Percentiles rank a stretch among this genome's conserved stretches.
Conservation (phyloP, 179 eudicot genomes). For the Carnegiea gigantea region DNA sequence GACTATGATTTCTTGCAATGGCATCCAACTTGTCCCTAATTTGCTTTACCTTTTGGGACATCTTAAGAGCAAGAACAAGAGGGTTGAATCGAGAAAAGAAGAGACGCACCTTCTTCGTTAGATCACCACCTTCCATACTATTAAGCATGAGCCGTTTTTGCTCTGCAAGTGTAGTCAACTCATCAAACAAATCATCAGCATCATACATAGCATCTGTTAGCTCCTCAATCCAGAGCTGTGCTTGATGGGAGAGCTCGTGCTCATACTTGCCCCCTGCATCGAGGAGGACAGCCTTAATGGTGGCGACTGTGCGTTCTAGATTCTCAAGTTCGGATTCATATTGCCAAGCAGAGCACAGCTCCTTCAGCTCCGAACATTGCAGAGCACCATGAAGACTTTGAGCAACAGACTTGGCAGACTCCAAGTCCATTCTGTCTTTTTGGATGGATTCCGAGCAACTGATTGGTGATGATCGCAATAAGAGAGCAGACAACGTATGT, state of each 20-base stretch:
- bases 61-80: neutral
- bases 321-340: neutral
- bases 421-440: neutral
- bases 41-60: constrained; percentile 22
- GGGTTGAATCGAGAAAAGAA: neutral
- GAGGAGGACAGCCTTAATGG: neutral
- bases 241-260: neutral
- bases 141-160: neutral
- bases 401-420: neutral
- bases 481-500: no score
- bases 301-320: neutral
- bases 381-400: neutral
- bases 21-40: constrained; percentile 29
- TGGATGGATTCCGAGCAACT: neutral
- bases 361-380: neutral
- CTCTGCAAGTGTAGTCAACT: neutral
- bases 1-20: constrained; percentile 14
- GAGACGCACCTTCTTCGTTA: neutral
- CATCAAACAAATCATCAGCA: neutral
- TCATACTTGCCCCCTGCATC: neutral
- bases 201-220: neutral
- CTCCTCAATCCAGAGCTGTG: neutral
- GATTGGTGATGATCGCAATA: neutral
- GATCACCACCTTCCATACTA: neutral
- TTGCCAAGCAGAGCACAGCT: neutral